phyloP scores from a whole-genome alignment of 345 rosid genomes.

The Hypericum androsaemum region DNA sequence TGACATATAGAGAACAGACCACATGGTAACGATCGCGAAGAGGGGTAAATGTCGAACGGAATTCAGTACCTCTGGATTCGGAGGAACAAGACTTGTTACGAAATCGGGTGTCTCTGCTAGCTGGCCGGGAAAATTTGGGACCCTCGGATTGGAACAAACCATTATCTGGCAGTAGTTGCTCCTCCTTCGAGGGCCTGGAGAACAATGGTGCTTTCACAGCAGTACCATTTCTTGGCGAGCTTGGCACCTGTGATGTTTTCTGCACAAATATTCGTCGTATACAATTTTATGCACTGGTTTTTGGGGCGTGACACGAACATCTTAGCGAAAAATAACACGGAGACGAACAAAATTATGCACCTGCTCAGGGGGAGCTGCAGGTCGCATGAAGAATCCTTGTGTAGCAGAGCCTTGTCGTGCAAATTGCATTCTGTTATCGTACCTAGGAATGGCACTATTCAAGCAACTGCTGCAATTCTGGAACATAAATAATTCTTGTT shows the following conservation, averaged over 20 bases:
- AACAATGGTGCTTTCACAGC: constrained; percentile 28
- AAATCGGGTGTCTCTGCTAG: constrained; percentile 13
- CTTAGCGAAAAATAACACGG: not conserved
- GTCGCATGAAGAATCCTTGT: constrained; percentile 72
- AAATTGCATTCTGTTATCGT: constrained; percentile 47
- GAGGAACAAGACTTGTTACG: constrained; percentile 10
- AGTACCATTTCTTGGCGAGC: not conserved
- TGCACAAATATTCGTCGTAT: constrained; percentile 8
- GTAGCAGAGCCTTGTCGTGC: constrained; percentile 56
- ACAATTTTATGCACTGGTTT: too few species aligned
- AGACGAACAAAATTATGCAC: not conserved
- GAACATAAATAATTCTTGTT: constrained; percentile 2
- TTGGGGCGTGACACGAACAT: not conserved
- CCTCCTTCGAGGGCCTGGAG: constrained; percentile 31
- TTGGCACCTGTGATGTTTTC: constrained; percentile 9
- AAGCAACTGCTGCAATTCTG: constrained; percentile 76
- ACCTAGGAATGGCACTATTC: constrained; percentile 40
- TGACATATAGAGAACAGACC: constrained; percentile 2
- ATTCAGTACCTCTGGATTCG: constrained; percentile 18
- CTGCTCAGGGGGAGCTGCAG: constrained; percentile 18
- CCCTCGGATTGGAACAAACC: constrained; percentile 10
- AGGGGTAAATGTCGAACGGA: not conserved
- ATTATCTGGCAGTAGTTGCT: constrained; percentile 10
- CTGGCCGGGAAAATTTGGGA: constrained; percentile 41
- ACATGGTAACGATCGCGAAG: not conserved